Conservation (phyloP, 768 basidiomycete species). For the Dentipellis fragilis region DNA sequence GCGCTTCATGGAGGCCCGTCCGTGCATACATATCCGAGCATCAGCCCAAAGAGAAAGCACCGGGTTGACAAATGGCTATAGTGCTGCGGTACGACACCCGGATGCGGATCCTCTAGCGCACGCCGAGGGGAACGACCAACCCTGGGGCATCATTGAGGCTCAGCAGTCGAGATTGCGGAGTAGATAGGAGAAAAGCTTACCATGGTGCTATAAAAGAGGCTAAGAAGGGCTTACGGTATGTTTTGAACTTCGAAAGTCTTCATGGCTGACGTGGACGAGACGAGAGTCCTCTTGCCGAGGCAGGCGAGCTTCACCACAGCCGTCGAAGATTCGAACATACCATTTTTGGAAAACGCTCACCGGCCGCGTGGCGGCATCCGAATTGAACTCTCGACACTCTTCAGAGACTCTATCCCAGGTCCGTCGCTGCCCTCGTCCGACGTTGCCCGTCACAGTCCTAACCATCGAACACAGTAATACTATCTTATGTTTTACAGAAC, state of each 20-base stretch:
- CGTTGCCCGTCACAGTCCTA: background rate
- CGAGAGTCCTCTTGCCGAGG: background rate
- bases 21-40: too few species aligned
- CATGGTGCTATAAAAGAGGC: background rate
- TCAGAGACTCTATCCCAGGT: slow-evolving; percentile 12
- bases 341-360: background rate
- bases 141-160: background rate
- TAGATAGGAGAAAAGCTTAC: background rate
- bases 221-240: background rate
- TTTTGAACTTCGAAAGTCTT: background rate
- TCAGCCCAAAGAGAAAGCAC: too few species aligned
- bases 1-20: background rate
- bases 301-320: background rate
- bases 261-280: background rate
- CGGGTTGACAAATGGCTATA: too few species aligned
- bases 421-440: background rate
- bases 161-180: background rate
- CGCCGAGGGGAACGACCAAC: background rate
- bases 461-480: slow-evolving; percentile 34
- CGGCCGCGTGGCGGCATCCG: slow-evolving; percentile 8
- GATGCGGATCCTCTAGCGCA: background rate
- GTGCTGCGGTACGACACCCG: background rate
- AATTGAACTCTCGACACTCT: slow-evolving; percentile 6
- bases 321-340: background rate
- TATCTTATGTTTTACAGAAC: slow-evolving; percentile 66